These are phyloP conservation scores for Paramecium sonneborni DNA, from an alignment of 73 alveolate species.

Conservation along the genomic window DNA sequence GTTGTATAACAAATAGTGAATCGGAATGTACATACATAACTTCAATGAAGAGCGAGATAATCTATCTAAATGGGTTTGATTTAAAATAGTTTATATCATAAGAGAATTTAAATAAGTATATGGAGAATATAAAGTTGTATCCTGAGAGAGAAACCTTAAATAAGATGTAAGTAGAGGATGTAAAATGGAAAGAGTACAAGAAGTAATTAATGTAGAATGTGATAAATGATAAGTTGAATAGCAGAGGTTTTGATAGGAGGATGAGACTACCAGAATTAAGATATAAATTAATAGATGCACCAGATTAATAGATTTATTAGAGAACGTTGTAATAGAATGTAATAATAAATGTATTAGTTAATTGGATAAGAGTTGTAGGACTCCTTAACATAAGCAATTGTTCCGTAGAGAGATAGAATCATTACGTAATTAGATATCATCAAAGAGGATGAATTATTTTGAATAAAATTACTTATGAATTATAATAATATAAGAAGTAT, in stretches of 20 bases:
- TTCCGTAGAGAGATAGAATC: not conserved
- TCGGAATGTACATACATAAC: not conserved
- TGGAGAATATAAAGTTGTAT: not conserved
- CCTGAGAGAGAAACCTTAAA: not conserved
- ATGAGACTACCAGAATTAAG: conserved; percentile 17
- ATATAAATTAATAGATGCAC: not conserved
- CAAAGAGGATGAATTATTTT: conserved; percentile 12
- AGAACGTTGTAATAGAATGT: not conserved
- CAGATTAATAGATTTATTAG: not conserved
- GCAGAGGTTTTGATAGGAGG: conserved; percentile 28
- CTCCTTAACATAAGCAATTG: not conserved
- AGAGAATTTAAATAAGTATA: not conserved
- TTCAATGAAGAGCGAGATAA: not conserved
- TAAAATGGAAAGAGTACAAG: not conserved
- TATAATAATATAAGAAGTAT: not conserved
- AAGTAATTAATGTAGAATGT: not conserved
- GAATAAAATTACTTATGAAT: conserved; percentile 23
- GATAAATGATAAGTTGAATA: not conserved
- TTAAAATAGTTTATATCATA: not conserved
- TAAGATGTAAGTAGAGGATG: not conserved
- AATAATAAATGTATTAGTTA: not conserved
- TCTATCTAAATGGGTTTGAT: not conserved
- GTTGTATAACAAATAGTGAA: not conserved
- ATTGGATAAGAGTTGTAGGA: not conserved
- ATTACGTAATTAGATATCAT: not conserved